These are phyloP conservation scores for Bruguiera parviflora DNA, from an alignment of 345 rosid genomes.

Conservation along the genomic window DNA sequence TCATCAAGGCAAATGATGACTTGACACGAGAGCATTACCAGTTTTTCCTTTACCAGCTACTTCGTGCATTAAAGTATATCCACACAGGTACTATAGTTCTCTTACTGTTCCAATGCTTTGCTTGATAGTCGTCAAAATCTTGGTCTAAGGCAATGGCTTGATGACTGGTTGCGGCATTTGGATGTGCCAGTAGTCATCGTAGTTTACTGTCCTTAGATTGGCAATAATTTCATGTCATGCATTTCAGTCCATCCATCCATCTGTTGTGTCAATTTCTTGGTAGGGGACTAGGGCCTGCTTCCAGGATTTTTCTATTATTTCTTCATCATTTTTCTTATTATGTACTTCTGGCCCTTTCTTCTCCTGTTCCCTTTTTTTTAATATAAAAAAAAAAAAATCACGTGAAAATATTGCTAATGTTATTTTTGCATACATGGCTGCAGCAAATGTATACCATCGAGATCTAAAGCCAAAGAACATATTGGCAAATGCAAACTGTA, in stretches of 20 bases:
- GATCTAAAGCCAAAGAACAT: constrained; percentile 95
- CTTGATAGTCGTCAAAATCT: no score
- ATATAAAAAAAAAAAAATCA: neutral
- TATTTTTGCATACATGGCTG: constrained; percentile 33
- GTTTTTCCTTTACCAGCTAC: constrained; percentile 87
- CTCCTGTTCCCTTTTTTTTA: neutral
- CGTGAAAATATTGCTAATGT: constrained; percentile 4
- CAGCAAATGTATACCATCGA: constrained; percentile 93
- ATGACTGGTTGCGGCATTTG: no score
- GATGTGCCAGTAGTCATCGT: neutral
- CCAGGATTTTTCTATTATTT: neutral
- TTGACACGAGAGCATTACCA: constrained; percentile 93
- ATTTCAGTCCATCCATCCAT: no score
- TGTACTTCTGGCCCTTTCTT: neutral
- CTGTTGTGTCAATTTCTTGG: no score
- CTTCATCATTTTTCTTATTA: neutral
- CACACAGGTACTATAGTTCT: constrained; percentile 61
- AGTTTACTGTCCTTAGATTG: neutral
- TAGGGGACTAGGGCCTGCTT: no score
- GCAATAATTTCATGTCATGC: neutral
- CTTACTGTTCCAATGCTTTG: neutral
- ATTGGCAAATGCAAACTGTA: constrained; percentile 95
- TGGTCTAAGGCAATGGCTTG: no score
- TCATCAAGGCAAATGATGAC: constrained; percentile 95
- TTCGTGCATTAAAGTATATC: constrained; percentile 86